phyloP scores from a whole-genome alignment of 257 asterid genomes.

The Solanum habrochaites region DNA sequence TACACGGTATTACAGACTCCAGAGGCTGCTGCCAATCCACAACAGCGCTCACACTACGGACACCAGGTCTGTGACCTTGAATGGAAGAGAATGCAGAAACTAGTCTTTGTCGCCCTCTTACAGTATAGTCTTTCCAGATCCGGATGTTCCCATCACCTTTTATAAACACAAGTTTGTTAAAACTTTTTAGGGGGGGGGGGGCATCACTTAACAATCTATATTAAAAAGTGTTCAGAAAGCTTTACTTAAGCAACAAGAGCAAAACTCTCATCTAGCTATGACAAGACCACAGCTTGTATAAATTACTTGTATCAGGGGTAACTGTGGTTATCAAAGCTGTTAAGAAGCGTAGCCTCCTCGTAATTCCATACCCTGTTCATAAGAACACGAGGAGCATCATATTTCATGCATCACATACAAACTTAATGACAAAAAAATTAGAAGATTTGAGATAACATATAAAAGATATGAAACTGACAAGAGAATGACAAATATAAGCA shows the following conservation, averaged over 20 bases:
- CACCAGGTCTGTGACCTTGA: constrained; percentile 85
- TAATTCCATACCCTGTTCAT: constrained; percentile 34
- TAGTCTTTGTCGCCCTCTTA: constrained; percentile 63
- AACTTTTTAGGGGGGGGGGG: no score
- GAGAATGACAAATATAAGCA: neutral
- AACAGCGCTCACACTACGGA: constrained; percentile 80
- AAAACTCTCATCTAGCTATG: constrained; percentile 79
- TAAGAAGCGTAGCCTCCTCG: constrained; percentile 74
- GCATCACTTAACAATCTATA: neutral
- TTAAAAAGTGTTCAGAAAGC: constrained; percentile 3
- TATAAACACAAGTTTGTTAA: neutral
- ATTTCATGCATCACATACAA: neutral
- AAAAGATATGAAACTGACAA: neutral
- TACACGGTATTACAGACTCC: constrained; percentile 33
- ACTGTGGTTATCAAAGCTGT: constrained; percentile 82
- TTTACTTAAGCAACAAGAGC: constrained; percentile 98
- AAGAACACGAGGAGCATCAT: neutral
- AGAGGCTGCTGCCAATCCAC: constrained; percentile 99
- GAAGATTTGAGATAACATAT: neutral
- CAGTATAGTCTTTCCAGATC: constrained; percentile 81
- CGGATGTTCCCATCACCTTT: constrained; percentile 90
- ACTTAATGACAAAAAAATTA: neutral
- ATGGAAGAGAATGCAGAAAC: constrained; percentile 87
- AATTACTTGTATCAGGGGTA: constrained; percentile 86
- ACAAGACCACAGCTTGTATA: constrained; percentile 92